Evolutionary conservation across 305 asterid genomes (phyloP), one percentile per base, ranked within the genome.

Genomic region (Fraxinus dipetala): DNA sequence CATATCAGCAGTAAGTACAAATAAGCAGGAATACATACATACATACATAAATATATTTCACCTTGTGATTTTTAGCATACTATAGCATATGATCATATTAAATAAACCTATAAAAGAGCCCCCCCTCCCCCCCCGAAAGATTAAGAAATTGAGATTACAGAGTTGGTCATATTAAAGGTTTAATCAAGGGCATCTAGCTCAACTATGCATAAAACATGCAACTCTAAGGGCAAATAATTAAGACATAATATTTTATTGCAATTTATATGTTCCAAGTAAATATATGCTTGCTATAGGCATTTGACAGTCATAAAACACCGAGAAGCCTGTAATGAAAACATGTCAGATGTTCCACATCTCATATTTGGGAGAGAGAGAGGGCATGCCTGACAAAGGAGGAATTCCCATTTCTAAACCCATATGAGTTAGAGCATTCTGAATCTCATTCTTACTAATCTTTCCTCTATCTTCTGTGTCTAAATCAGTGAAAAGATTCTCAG

Each of bases 401-500:
- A 91, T 79, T 63, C 94, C 94, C 80, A 90, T 86, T 80, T 88
- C 91, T 76, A 88, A 76, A 48, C 94, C 94, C 94, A 91, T 89
- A 82, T 84, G 89, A 48, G 78, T 5, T 38, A 89, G 88, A 80
- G 90, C 92, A 72, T 69, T 88, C 80, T 67, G 85, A 79, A 91
- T 87, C 86, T 89, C 90, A 83, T 79, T 84, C 87, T 87, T 89
- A 84, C 83, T 80, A 82, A 88, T 88, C 88, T 91, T 91, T 65
- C 94, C 94, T 75, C 48, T 87, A 63, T 89, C 92, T 82, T 91
- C 87, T 36, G 85, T 79, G 83, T 91, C 94, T 87, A 91, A 82
- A 67, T 89, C 91, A 70, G 92, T 91, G 86, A 91, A 91, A 80
- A 91, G 87, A 85, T 88, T 87, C 90, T 91, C 94, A 4, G 94